These are phyloP conservation scores for Yamadazyma spencermartinsiae DNA, from an alignment of 1,139 yeast species.

Conservation along the genomic window DNA sequence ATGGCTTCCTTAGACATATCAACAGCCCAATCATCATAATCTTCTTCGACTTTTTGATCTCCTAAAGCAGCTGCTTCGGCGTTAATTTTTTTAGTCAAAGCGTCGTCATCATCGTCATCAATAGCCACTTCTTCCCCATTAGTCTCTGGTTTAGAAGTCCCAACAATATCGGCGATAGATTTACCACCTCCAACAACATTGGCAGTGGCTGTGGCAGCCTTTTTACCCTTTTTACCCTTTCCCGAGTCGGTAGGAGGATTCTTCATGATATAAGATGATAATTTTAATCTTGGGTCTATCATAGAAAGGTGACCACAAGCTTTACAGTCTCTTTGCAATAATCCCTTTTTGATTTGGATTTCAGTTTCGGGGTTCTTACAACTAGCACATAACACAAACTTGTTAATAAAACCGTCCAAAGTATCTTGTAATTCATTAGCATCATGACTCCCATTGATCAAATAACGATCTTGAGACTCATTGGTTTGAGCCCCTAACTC, in stretches of 20 bases:
- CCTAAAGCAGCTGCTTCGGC: constrained; percentile 78
- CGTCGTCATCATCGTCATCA: constrained; percentile 68
- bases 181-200: constrained; percentile 88
- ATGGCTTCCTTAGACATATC: constrained; percentile 98
- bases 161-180: constrained; percentile 75
- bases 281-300: constrained; percentile 84
- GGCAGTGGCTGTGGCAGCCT: constrained; percentile 89
- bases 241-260: constrained; percentile 77
- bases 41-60: constrained; percentile 57
- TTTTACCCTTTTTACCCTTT: constrained; percentile 62
- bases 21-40: constrained; percentile 96
- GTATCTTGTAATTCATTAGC: constrained; percentile 88
- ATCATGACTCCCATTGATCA: constrained; percentile 95
- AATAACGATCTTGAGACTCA: constrained; percentile 79
- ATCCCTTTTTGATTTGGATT: constrained; percentile 74
- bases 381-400: constrained; percentile 89
- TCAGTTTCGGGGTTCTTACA: constrained; percentile 99
- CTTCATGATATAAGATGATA: constrained; percentile 82
- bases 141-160: constrained; percentile 43
- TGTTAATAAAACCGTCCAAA: constrained; percentile 89
- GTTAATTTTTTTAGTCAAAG: constrained; percentile 74
- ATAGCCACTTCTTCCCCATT: constrained; percentile 40
- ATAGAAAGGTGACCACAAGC: constrained; percentile 94
- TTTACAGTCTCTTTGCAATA: constrained; percentile 88
- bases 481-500: constrained; percentile 97